Base-by-base conservation (phyloP, 1,284 basidiomycete genomes). In the Ceratobasidium sp. region DNA sequence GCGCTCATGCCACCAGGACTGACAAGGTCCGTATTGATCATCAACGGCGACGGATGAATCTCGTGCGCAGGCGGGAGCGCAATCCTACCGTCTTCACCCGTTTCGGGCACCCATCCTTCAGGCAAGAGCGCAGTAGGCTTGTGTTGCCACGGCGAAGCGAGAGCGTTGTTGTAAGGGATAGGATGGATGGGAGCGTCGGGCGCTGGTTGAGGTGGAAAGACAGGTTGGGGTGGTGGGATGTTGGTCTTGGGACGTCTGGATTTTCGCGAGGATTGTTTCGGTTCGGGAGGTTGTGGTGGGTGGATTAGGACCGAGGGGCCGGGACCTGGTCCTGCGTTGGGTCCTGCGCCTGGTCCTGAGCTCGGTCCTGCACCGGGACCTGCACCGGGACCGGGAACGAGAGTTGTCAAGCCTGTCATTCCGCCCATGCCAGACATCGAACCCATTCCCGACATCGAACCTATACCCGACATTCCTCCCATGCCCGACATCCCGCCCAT, bases 161-260 rank as follows among this genome's bases (percentile, higher is more conserved):
- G 53, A 18, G 23, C 68, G 23, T 75, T 75, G 28, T 64, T 63
- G 71, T 63, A 63, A 44, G 71, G 71, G 12, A 75, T 53, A 3
- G 71, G 71, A 39, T 75, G 71, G 12, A 75, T 75, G 15, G 71
- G 71, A 3, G 58, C 26, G 23, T 61, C 71, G 6, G 56, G 7
- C 2, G 18, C 58, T 6, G 60, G 15, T 49, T 55, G 71, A 28
- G 60, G 33, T 33, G 33, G 60, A n/a, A 63, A 75, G 49, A 75
- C 60, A n/a, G 71, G 71, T 46, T 75, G 71, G 18, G 71, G 71
- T 15, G 71, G 58, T 39, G 71, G 71, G 5, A 75, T 75, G n/a
- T 75, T 75, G 20, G 60, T 51, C 60, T 75, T 75, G 46, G 58
- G 44, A 39, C 71, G 71, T n/a, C 44, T 58, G 39, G 58, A 64